Evolutionary conservation across 2,329 filamentous ascomycete genomes (phyloP), one percentile per base, ranked within the genome.

Genomic region (Cladosporium oxysporum): DNA sequence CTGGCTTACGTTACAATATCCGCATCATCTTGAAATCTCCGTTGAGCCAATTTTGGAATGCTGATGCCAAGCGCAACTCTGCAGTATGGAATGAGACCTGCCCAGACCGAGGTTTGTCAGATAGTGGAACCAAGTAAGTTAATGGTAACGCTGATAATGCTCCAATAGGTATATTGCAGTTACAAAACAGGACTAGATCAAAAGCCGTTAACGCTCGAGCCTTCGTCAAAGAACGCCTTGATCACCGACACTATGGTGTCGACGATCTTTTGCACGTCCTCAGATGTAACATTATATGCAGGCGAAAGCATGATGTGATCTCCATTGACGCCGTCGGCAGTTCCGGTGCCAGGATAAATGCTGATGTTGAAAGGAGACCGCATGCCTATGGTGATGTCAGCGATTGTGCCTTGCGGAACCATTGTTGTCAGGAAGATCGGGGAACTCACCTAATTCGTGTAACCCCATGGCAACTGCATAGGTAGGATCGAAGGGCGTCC

Each of bases 241-340:
- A 91, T 76, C 21, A 90, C 82, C n/a, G 73, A 77, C 4, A 75
- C 76, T 2, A 87, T 79, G 0, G 78, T 81, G 21, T 83, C 78
- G 2, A 86, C 86, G 62, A 90, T 85, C 28, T 79, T 72, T 16
- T 85, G 80, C 61, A 91, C 79, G 23, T 90, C 86, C 8, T 80
- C 80, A 52, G 78, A 77, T 0, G 83, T 87, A 26, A 89, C 81
- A 53, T 85, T 91, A 76, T 88, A 92, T 0, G 90, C 83, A 5
- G 91, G 91, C 1, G 89, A 85, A 12, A 93, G 72, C 29, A 93
- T 81, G 41, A 92, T 79, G 75, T 91, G 89, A 72, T 93, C 91
- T 11, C 90, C 90, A 1, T 74, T 74, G n/a, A 75, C 73, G 1
- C 84, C 81, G 53, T 91, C 87, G 0, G 81, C 85, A 0, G 87